These are phyloP conservation scores for Paracorniculantispora psalliotae DNA, from an alignment of 2,329 filamentous ascomycete genomes.

Conservation along the genomic window DNA sequence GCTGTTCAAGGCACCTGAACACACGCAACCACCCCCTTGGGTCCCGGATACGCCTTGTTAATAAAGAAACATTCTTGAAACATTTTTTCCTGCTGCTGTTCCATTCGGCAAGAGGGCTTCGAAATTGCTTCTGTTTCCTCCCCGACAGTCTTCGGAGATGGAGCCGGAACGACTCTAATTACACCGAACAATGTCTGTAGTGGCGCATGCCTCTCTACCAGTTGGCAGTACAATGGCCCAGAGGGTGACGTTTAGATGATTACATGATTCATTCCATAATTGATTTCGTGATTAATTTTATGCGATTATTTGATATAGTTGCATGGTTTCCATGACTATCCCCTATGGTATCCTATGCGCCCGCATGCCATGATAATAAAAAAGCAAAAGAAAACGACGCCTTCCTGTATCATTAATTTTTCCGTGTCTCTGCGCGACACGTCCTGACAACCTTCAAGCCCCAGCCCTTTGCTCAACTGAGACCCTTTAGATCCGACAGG, in stretches of 20 bases:
- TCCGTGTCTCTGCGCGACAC: not conserved
- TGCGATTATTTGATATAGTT: no score
- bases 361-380: not conserved
- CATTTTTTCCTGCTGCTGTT: not conserved
- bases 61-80: not conserved
- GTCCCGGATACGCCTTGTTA: not conserved
- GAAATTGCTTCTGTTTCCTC: constrained; percentile 2
- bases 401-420: not conserved
- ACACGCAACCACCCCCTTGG: not conserved
- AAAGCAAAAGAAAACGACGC: not conserved
- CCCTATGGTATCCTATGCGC: not conserved
- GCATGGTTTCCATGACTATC: no score
- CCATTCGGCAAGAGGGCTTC: not conserved
- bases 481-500: constrained; percentile 1
- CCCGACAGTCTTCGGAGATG: not conserved
- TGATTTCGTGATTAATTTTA: no score
- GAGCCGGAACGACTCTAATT: not conserved
- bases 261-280: no score
- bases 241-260: no score
- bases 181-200: no score
- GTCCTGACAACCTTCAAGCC: no score
- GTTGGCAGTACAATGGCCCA: no score
- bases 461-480: constrained; percentile 10
- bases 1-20: not conserved
- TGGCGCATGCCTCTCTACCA: no score